These are phyloP conservation scores for Fusarium sublunatum DNA, from an alignment of 2,329 filamentous ascomycete species.

Conservation along the genomic window DNA sequence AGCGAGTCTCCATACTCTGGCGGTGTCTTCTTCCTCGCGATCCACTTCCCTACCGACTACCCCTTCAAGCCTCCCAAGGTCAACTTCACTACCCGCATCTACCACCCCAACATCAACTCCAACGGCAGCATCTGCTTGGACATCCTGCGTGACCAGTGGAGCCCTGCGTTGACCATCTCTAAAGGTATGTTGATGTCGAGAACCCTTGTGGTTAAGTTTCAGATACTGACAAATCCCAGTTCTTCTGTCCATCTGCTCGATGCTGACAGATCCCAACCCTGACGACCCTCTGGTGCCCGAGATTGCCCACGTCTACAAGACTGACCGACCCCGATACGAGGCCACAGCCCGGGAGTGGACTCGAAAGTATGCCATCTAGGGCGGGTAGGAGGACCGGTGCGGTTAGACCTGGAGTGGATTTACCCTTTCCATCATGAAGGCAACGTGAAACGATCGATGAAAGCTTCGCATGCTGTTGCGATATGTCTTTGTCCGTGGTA, in stretches of 20 bases:
- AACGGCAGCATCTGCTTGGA: conserved; percentile 99
- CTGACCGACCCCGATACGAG: conserved; percentile 94
- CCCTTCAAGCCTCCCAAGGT: conserved; percentile 99
- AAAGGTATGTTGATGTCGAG: conserved; percentile 75
- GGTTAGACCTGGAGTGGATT: conserved; percentile 47
- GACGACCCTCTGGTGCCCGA: conserved; percentile 98
- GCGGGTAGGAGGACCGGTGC: conserved; percentile 28
- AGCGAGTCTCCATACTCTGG: conserved; percentile 97
- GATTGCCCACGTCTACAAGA: conserved; percentile 99
- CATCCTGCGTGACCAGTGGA: conserved; percentile 99
- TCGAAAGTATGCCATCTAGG: conserved; percentile 95
- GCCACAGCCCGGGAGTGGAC: conserved; percentile 98
- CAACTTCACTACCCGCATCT: conserved; percentile 99
- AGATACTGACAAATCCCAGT: conserved; percentile 65
- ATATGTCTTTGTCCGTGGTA: conserved; percentile 37
- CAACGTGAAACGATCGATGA: conserved; percentile 44
- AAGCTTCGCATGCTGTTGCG: conserved; percentile 43
- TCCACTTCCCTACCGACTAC: conserved; percentile 99
- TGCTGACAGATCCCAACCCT: conserved; percentile 99
- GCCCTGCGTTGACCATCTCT: conserved; percentile 95
- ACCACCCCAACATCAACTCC: conserved; percentile 99
- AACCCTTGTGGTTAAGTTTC: conserved; percentile 13
- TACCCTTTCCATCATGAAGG: conserved; percentile 44
- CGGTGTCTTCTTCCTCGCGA: conserved; percentile 98
- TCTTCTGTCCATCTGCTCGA: conserved; percentile 97